Base-by-base conservation (phyloP, 2,329 filamentous ascomycete species). In the Fusarium sp. region DNA sequence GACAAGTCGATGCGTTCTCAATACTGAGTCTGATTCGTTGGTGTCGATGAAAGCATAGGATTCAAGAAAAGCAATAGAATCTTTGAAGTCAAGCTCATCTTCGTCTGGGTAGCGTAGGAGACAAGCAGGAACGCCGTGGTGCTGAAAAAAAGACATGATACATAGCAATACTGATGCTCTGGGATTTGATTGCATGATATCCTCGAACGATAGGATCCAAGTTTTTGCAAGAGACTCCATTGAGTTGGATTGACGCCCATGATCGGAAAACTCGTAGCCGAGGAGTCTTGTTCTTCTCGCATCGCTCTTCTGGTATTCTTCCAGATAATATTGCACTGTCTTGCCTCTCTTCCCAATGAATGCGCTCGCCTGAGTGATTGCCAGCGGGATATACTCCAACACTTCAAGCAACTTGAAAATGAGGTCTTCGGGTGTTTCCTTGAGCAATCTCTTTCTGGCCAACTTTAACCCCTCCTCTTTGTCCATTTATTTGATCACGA, bases 201-300 rank as follows among this genome's bases (percentile, higher is more conserved):
- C 11, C 35, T 51, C 27, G 11, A 51, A 51, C 10, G 37, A 51
- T 13, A 51, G 10, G 18, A 42, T 51, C 37, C 48, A 51, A 8
- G 37, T 51, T 11, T 33, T 51, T 6, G 48, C 48, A 3, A 51
- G 18, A 14, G 48, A 42, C 11, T 51, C 48, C 48, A 51, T 51
- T 18, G 48, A 51, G 10, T 23, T 51, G 20, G 14, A n/a, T 27
- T 31, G 48, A 14, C 48, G 36, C 8, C 15, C 48, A 11, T 51
- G 48, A 10, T 42, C 48, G n/a, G 48, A 51, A 14, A 51, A 51
- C 15, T 42, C 37, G 18, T 42, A 51, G 11, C 27, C 42, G 5
- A 51, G 27, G 9, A 51, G 27, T 14, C n/a, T 51, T 31, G 40
- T 23, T 40, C 36, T 41, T 13, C 21, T 35, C 11, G 17, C 17